Percentiles rank a stretch among this genome's conserved stretches.
These are phyloP conservation scores for Suillus discolor DNA, from an alignment of 768 basidiomycete species.

Conservation along the genomic window DNA sequence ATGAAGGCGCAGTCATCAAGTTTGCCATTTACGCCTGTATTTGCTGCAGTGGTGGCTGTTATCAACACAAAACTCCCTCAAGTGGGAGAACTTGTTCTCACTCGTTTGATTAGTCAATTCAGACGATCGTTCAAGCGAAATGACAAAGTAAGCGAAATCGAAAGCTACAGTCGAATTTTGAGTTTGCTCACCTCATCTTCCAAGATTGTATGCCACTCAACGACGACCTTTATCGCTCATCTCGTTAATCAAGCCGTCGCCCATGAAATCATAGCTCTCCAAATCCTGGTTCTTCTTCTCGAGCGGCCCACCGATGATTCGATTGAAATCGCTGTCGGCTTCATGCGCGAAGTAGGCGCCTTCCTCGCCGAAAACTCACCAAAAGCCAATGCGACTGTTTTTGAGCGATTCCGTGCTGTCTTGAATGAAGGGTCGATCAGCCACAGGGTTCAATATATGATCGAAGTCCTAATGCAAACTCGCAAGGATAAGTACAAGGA, in stretches of 20 bases:
- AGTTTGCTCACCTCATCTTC: neutral
- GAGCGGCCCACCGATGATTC: conserved; percentile 97
- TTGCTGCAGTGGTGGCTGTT: conserved; percentile 91
- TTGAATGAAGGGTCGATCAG: conserved; percentile 94
- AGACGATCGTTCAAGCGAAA: conserved; percentile 93
- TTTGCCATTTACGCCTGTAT: conserved; percentile 97
- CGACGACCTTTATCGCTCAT: conserved; percentile 89
- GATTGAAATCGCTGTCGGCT: conserved; percentile 97
- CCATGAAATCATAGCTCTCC: conserved; percentile 90
- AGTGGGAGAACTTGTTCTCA: conserved; percentile 90
- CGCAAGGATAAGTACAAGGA: conserved; percentile 99
- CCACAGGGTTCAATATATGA: conserved; percentile 98
- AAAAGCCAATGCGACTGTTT: conserved; percentile 93
- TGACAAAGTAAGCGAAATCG: conserved; percentile 75
- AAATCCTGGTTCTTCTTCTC: conserved; percentile 94
- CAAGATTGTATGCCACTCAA: conserved; percentile 91
- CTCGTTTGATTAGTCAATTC: conserved; percentile 92
- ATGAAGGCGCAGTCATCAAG: conserved; percentile 99
- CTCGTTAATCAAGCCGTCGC: conserved; percentile 94
- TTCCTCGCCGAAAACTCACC: conserved; percentile 93
- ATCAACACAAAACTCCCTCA: conserved; percentile 97
- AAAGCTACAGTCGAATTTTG: conserved; percentile 5
- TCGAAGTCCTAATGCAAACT: conserved; percentile 98
- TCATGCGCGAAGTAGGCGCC: conserved; percentile 96
- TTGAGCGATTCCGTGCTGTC: conserved; percentile 95